Conservation (phyloP, 345 rosid species). For the Eucalyptus cloeziana region DNA sequence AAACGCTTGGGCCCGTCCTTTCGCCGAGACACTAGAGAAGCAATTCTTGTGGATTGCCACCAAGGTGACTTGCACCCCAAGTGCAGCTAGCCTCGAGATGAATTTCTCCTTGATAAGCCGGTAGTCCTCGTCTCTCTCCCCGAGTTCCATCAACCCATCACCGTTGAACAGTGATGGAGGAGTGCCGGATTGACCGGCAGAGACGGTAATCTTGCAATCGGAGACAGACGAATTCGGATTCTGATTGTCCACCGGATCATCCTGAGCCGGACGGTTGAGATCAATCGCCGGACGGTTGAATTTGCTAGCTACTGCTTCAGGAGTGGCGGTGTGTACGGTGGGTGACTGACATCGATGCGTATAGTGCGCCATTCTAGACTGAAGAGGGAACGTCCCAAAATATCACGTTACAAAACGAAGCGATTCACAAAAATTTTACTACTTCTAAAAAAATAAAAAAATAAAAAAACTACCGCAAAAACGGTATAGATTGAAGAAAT, state of each 20-base stretch:
- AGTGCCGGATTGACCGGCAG: background rate
- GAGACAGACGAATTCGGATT: slow-evolving; percentile 21
- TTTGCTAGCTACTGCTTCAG: background rate
- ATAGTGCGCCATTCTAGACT: background rate
- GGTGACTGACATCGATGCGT: background rate
- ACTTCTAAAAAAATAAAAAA: background rate
- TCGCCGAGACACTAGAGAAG: slow-evolving; percentile 9
- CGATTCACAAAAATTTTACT: background rate
- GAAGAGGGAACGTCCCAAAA: background rate
- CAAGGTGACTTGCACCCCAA: slow-evolving; percentile 18
- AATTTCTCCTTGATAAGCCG: slow-evolving; percentile 32
- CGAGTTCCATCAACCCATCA: slow-evolving; percentile 18
- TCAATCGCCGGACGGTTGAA: background rate
- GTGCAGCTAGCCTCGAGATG: slow-evolving; percentile 20
- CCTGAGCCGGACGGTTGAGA: background rate
- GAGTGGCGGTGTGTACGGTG: background rate
- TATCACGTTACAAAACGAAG: background rate
- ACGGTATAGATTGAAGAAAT: background rate
- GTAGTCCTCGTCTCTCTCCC: slow-evolving; percentile 33
- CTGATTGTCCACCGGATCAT: background rate
- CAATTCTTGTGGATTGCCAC: slow-evolving; percentile 34
- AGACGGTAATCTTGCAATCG: slow-evolving; percentile 41
- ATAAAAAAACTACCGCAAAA: background rate
- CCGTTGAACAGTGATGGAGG: background rate
- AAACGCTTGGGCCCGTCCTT: slow-evolving; percentile 47